A percentile compares a stretch with the other conserved stretches of the same genome.
These are phyloP conservation scores for Trichoderma pleuroti DNA, from an alignment of 2,329 filamentous ascomycete species.

Conservation along the genomic window DNA sequence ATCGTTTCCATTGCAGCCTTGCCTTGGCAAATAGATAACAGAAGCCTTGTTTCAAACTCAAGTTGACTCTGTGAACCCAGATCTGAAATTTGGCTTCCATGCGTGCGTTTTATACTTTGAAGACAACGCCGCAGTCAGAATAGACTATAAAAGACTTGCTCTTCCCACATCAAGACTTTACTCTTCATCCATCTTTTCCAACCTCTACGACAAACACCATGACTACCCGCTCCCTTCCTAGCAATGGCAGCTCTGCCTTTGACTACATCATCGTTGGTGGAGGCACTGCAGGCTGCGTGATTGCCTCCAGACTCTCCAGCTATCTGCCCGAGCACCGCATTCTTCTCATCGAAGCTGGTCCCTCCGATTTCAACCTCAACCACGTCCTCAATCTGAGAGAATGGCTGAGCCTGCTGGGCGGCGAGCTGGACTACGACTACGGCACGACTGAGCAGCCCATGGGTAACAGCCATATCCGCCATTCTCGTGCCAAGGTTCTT, in stretches of 20 bases:
- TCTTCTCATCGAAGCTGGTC: conserved; percentile 82
- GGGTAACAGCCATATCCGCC: conserved; percentile 87
- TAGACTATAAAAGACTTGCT: neutral
- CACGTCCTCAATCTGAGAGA: conserved; percentile 81
- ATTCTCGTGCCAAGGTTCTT: conserved; percentile 87
- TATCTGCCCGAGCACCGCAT: conserved; percentile 80
- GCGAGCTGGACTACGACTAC: conserved; percentile 89
- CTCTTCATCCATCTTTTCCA: neutral
- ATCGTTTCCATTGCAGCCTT: neutral
- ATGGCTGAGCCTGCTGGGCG: conserved; percentile 80
- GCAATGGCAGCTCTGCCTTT: conserved; percentile 63
- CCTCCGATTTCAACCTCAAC: conserved; percentile 85
- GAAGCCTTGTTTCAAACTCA: neutral
- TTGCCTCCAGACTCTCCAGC: conserved; percentile 74
- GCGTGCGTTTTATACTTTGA: neutral
- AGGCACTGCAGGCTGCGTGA: conserved; percentile 81
- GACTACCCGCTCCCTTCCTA: conserved; percentile 66
- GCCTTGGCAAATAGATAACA: neutral
- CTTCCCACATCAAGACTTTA: neutral
- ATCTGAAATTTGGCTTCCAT: neutral
- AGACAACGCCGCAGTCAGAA: neutral
- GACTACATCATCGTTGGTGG: conserved; percentile 86
- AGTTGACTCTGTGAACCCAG: neutral
- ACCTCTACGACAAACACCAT: conserved; percentile 41
- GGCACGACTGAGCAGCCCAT: conserved; percentile 84